Percentiles rank a stretch among this genome's conserved stretches.
Evolutionary conservation across 139 green algal genomes (phyloP).

Genomic region (Ettlia oleoabundans): DNA sequence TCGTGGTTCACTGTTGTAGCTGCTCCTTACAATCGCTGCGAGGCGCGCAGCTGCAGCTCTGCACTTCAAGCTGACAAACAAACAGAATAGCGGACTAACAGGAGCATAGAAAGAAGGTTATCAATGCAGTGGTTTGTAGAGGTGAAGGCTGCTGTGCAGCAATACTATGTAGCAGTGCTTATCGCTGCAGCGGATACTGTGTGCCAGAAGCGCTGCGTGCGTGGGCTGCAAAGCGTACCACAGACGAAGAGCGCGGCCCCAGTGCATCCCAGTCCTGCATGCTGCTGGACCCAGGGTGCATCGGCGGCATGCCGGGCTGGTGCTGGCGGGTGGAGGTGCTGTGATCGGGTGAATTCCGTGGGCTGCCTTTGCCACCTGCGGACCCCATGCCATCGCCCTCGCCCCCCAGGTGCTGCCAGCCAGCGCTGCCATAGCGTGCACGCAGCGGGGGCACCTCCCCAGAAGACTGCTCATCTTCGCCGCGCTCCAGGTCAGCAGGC

Average conservation of each 20-base stretch:
- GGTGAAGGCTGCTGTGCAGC: too few species aligned
- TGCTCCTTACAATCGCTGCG: too few species aligned
- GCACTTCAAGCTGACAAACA: too few species aligned
- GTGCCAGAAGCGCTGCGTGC: slow-evolving; percentile 20
- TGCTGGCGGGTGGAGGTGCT: too few species aligned
- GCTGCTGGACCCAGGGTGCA: neutral
- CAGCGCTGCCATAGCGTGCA: slow-evolving; percentile 3
- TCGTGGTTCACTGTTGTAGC: too few species aligned
- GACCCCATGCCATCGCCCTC: neutral
- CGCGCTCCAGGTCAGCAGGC: neutral
- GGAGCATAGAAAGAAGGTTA: too few species aligned
- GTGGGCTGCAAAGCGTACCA: slow-evolving; percentile 21
- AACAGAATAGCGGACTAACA: too few species aligned
- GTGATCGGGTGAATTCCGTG: too few species aligned
- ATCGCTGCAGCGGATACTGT: slow-evolving; percentile 13
- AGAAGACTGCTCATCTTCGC: slow-evolving; percentile 11
- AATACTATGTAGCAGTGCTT: too few species aligned
- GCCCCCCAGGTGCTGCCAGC: neutral
- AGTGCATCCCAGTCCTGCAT: neutral
- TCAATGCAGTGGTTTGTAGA: too few species aligned
- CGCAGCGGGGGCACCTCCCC: slow-evolving; percentile 14
- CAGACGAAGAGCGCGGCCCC: neutral
- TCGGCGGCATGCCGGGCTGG: neutral
- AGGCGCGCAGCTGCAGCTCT: too few species aligned
- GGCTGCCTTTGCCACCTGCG: neutral